phyloP scores from a whole-genome alignment of 257 asterid species.

The Gardenia jasminoides region DNA sequence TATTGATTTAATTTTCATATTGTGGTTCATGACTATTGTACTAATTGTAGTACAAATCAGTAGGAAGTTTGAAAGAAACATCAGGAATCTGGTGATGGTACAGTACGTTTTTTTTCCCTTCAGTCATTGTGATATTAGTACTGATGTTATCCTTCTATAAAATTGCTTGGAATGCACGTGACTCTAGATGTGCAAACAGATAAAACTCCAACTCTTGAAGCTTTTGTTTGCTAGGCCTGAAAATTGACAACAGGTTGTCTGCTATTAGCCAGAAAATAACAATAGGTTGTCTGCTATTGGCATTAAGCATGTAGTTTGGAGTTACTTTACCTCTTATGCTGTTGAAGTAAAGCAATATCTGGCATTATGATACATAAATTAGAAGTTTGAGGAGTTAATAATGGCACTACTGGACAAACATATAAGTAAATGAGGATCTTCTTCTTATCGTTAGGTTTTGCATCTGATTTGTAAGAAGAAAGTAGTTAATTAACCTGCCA shows the following conservation, averaged over 20 bases:
- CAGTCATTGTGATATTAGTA: too few species aligned
- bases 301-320: neutral
- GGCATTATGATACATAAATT: neutral
- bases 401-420: neutral
- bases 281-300: neutral
- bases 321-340: neutral
- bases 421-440: neutral
- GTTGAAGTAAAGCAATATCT: neutral
- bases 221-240: neutral
- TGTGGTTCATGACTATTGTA: neutral
- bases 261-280: neutral
- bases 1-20: neutral
- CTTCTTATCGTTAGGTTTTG: neutral
- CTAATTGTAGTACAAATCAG: neutral
- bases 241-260: neutral
- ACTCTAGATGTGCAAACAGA: neutral
- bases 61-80: neutral
- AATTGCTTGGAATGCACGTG: neutral
- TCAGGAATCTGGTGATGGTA: neutral
- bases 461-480: neutral
- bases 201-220: neutral
- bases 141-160: neutral
- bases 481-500: neutral
- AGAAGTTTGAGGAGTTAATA: neutral
- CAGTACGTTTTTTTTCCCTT: neutral